Base-by-base conservation (phyloP, 352 stramenopile species). In the Globisporangium yorkense region DNA sequence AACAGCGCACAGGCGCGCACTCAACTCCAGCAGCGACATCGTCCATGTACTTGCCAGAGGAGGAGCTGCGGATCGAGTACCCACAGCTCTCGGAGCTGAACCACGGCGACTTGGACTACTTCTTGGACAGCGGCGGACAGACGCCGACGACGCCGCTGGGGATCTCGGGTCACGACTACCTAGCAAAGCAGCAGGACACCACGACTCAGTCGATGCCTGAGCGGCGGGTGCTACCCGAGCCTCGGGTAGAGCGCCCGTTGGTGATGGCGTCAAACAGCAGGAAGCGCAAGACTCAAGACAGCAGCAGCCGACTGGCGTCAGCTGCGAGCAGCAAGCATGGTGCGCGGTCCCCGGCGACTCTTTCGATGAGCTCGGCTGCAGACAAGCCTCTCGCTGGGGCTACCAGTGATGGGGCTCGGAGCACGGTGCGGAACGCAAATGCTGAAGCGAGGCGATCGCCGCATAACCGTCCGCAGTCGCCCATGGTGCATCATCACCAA, bases 51-150 rank as follows among this genome's bases (percentile, higher is more conserved):
- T 48, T 72, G 44, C 63, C 64, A 13, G 78, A 89, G 37, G 81
- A 88, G 33, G 81, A 91, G 57, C 51, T 88, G 12, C 88, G 87
- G 63, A 84, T 90, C 68, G 80, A 85, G 6, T 92, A 89, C 54
- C 65, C 75, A 16, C 72, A 82, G 39, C 56, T 92, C 13, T 51
- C 73, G 0, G 80, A 89, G 52, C 74, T 92, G 59, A 88, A 87
- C 64, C 80, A 90, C 45, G 67, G 67, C 27, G 82, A 92, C 50
- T 65, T 92, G 54, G 80, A 92, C 51, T 89, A 89, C 62, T 59
- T 92, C 56, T 84, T 89, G 54, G 77, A 86, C 35, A 64, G 71
- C 1, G 60, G 70, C 40, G 67, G 68, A 7, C 65, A 70, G 27
- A 81, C 73, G 0, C 68, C 76, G 21, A 79, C 72, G 37, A 82